Base-by-base conservation (phyloP, 2,329 filamentous ascomycete genomes). In the Neoarthrinium moseri region DNA sequence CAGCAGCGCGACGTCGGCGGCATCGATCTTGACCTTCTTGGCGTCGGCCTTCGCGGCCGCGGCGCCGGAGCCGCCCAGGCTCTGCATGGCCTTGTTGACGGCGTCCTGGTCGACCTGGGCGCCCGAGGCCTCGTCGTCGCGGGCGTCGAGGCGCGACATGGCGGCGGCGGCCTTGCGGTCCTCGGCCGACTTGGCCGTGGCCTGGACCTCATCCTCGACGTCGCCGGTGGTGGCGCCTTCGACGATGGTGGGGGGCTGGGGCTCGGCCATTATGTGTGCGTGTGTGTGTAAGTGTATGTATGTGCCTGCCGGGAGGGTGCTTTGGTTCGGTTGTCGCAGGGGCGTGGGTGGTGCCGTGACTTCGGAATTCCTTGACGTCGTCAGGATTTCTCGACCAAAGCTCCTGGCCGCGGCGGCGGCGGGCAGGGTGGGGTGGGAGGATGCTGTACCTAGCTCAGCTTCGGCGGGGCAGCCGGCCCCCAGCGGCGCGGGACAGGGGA, bases 81-180 rank as follows among this genome's bases (percentile, higher is more conserved):
- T 77, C 71, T 84, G 81, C 77, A 90, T 86, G 21, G 87, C 87
- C 61, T 87, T 83, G 58, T 74, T 81, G 42, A 87, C 77, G 52
- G 87, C 87, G 49, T 85, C 85, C 43, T 80, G 71, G 63, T 91
- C 86, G 55, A 87, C 80, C 51, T 83, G 73, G 51, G 80, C 77
- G 58, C 78, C 75, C 37, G 71, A 66, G 26, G 63, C 58, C 35
- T 74, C 70, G 23, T 78, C 73, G 38, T 75, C 72, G 29, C 67
- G 63, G 34, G 71, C 64, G 61, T 89, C 86, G 54, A 91, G 82
- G 50, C 77, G 80, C 38, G 84, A 86, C 49, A 91, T 80, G 23
- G 87, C 87, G 6, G 83, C 84, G 32, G 85, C 85, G 36, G 86
- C 85, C 67, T 89, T 89, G 67, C 86, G 83, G 69, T 89, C 86